Conservation (phyloP, 345 rosid genomes). For the Hibiscus mutabilis region DNA sequence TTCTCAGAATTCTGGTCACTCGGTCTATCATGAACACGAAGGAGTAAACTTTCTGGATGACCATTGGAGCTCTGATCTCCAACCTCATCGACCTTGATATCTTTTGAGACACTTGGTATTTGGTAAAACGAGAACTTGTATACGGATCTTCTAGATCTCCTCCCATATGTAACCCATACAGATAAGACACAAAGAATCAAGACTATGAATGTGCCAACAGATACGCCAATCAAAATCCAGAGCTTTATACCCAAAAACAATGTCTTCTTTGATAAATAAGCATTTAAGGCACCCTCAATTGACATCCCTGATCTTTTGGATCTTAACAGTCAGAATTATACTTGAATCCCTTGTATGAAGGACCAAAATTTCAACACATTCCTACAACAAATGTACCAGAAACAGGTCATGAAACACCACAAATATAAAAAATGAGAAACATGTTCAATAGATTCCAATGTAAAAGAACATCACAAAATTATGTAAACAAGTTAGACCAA, state of each 20-base stretch:
- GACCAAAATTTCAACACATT: too few species aligned
- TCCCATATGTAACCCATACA: conserved; percentile 62
- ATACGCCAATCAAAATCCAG: conserved; percentile 78
- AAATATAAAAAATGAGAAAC: too few species aligned
- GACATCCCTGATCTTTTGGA: conserved; percentile 46
- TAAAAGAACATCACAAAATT: too few species aligned
- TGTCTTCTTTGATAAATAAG: conserved; percentile 67
- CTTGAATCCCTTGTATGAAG: not conserved
- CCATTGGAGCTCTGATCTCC: conserved; percentile 41
- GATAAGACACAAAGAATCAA: conserved; percentile 75
- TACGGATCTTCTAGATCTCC: conserved; percentile 48
- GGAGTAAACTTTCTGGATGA: conserved; percentile 34
- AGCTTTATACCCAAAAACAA: conserved; percentile 71
- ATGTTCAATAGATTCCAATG: too few species aligned
- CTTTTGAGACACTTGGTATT: conserved; percentile 46
- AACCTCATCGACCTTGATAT: conserved; percentile 45
- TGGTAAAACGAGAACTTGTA: conserved; percentile 48
- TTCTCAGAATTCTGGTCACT: conserved; percentile 45
- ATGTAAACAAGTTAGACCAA: too few species aligned
- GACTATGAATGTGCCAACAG: conserved; percentile 63
- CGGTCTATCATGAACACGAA: conserved; percentile 46
- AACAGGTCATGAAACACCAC: too few species aligned
- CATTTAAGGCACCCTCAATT: conserved; percentile 50
- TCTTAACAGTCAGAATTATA: not conserved
- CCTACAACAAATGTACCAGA: too few species aligned